phyloP scores from a whole-genome alignment of 2,329 filamentous ascomycete species.

The Phyllosticta citribraziliensis region DNA sequence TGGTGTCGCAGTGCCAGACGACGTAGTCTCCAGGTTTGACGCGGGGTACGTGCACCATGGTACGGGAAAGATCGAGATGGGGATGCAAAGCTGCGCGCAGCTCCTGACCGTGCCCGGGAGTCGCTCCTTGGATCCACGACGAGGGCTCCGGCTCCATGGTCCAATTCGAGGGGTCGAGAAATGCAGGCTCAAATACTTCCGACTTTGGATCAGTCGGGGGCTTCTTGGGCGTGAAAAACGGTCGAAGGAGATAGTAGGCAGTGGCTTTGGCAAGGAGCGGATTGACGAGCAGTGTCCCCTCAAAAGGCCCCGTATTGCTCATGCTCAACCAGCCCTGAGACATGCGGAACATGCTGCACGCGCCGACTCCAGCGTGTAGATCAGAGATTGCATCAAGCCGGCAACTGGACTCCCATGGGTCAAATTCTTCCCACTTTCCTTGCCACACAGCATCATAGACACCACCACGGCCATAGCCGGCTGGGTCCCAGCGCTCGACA shows the following conservation, averaged over 20 bases:
- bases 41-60: constrained; percentile 62
- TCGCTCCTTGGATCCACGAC: constrained; percentile 59
- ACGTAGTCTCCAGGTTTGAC: constrained; percentile 68
- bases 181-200: constrained; percentile 28
- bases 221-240: constrained; percentile 60
- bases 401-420: constrained; percentile 68
- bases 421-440: constrained; percentile 70
- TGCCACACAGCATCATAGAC: constrained; percentile 66
- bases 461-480: constrained; percentile 50
- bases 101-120: constrained; percentile 59
- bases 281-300: constrained; percentile 76
- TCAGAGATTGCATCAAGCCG: constrained; percentile 61
- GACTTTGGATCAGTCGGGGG: constrained; percentile 29
- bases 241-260: constrained; percentile 70
- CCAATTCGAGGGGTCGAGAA: constrained; percentile 52
- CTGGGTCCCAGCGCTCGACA: constrained; percentile 44
- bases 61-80: constrained; percentile 54
- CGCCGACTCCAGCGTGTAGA: constrained; percentile 70
- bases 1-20: constrained; percentile 67
- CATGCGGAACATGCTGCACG: constrained; percentile 76
- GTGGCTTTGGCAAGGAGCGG: constrained; percentile 67
- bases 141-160: constrained; percentile 42
- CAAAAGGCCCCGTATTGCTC: constrained; percentile 58
- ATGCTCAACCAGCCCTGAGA: constrained; percentile 86
- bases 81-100: constrained; percentile 56